These are phyloP conservation scores for Gossypium davidsonii DNA, from an alignment of 441 rosid species.

Conservation along the genomic window DNA sequence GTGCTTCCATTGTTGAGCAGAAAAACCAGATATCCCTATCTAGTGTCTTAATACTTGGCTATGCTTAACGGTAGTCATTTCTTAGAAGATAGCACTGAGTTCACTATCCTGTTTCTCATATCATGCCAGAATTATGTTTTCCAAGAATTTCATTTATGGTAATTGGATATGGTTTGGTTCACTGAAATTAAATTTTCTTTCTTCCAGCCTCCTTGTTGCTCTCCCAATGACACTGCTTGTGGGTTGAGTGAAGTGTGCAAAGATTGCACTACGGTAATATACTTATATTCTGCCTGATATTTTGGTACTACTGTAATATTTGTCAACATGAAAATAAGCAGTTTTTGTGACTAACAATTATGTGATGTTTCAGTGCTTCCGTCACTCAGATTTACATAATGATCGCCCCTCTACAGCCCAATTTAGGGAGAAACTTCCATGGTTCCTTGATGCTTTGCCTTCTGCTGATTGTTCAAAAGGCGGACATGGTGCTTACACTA, in stretches of 20 bases:
- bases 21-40: background rate
- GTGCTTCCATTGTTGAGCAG: background rate
- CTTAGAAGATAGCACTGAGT: background rate
- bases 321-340: conserved; percentile 13
- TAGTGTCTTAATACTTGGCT: background rate
- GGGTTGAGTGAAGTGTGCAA: conserved; percentile 68
- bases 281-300: conserved; percentile 9
- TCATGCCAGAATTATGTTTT: background rate
- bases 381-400: conserved; percentile 73
- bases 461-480: conserved; percentile 99
- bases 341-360: conserved; percentile 14
- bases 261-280: conserved; percentile 94
- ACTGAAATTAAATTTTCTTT: conserved; percentile 17
- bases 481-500: conserved; percentile 94
- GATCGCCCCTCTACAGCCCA: conserved; percentile 88
- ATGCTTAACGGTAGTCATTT: background rate
- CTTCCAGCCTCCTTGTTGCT: conserved; percentile 85
- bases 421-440: conserved; percentile 89
- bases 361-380: conserved; percentile 69
- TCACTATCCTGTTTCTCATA: background rate
- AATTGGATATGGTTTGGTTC: background rate
- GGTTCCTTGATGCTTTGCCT: conserved; percentile 91
- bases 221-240: conserved; percentile 53
- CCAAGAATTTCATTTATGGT: background rate
- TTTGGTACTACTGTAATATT: background rate